Conservation (phyloP, 2,329 filamentous ascomycete species). For the Cryphonectria carpinicola region DNA sequence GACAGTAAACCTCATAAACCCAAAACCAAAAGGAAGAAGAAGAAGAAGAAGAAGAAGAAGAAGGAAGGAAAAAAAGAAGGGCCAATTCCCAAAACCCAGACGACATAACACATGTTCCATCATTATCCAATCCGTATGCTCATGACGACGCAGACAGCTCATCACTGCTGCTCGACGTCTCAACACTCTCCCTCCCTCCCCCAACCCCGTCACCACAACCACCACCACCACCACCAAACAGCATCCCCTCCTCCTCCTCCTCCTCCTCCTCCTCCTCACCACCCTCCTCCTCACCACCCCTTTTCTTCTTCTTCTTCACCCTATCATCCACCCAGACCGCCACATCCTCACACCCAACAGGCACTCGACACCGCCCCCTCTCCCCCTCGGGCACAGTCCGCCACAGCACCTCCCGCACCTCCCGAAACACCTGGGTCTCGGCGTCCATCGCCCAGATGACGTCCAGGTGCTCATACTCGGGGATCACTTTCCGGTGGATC, state of each 20-base stretch:
- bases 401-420: conserved; percentile 84
- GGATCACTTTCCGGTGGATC: conserved; percentile 81
- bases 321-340: conserved; percentile 42
- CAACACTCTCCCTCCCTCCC: conserved; percentile 18
- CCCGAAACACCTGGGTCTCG: conserved; percentile 78
- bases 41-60: background rate
- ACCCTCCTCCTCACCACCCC: conserved; percentile 32
- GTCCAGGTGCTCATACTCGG: conserved; percentile 91
- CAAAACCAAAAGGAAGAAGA: background rate
- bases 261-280: conserved; percentile 33
- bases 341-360: conserved; percentile 64
- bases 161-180: conserved; percentile 27
- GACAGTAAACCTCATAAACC: background rate
- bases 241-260: conserved; percentile 35
- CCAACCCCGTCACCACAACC: background rate
- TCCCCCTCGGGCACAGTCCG: conserved; percentile 65
- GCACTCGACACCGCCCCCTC: conserved; percentile 60
- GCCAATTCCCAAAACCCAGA: background rate
- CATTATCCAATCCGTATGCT: conserved; percentile 10
- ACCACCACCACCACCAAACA: background rate
- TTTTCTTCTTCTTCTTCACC: conserved; percentile 18
- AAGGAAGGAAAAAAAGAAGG: background rate
- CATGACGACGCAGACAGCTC: conserved; percentile 18
- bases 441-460: conserved; percentile 94
- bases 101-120: background rate